Percentiles rank a stretch among this genome's conserved stretches.
Conservation (phyloP, 2,329 filamentous ascomycete species). For the Fusarium sp. region DNA sequence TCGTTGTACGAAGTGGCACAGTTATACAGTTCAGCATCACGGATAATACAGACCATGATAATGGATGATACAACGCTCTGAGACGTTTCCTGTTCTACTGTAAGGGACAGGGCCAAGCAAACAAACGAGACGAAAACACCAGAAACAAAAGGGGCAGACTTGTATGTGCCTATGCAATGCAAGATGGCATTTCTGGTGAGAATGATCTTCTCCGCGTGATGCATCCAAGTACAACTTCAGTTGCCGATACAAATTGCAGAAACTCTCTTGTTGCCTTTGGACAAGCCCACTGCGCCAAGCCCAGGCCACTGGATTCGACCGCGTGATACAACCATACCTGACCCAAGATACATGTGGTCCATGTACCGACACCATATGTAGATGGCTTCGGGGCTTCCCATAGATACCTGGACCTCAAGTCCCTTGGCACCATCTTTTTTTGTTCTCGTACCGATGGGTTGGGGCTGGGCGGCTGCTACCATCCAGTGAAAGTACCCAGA, state of each 20-base stretch:
- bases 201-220: constrained; percentile 11
- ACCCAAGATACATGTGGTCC: background rate
- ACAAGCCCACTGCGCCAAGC: constrained; percentile 20
- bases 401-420: constrained; percentile 7
- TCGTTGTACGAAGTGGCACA: constrained; percentile 17
- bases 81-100: constrained; percentile 3
- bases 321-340: constrained; percentile 12
- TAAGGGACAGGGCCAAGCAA: background rate
- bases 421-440: background rate
- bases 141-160: background rate
- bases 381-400: background rate
- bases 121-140: constrained; percentile 10
- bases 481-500: constrained; percentile 17
- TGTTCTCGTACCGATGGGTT: constrained; percentile 16
- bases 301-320: constrained; percentile 12
- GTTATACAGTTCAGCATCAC: background rate
- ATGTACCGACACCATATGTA: constrained; percentile 1
- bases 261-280: background rate
- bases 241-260: background rate
- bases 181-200: background rate
- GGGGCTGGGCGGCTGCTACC: constrained; percentile 12
- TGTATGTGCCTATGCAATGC: background rate
- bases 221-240: background rate
- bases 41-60: background rate
- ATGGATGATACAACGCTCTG: constrained; percentile 10